These are phyloP conservation scores for Candida glaebosa DNA, from an alignment of 805 yeast species.

Conservation along the genomic window DNA sequence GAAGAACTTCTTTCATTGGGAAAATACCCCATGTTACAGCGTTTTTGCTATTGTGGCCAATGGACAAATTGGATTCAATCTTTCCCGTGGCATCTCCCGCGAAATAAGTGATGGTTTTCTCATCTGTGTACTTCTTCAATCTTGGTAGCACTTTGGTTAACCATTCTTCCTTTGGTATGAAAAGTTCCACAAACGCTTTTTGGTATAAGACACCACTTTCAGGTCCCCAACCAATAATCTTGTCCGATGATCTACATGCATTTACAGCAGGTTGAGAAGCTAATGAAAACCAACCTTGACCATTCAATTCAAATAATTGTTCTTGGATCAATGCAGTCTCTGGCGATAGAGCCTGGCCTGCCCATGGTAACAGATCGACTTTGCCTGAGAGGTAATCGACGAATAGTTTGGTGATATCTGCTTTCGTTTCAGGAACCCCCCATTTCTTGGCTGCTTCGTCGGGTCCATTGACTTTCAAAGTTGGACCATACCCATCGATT, in stretches of 20 bases:
- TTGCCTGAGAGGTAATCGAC: constrained; percentile 70
- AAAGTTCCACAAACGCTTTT: constrained; percentile 83
- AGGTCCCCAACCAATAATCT: constrained; percentile 98
- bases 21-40: constrained; percentile 99
- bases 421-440: constrained; percentile 66
- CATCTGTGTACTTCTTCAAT: constrained; percentile 34
- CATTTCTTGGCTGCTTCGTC: constrained; percentile 67
- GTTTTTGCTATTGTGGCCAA: constrained; percentile 47
- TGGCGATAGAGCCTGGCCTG: constrained; percentile 77
- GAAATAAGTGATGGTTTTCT: constrained; percentile 66
- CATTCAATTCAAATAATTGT: constrained; percentile 76
- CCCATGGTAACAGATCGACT: constrained; percentile 85
- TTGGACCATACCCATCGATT: constrained; percentile 95
- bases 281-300: constrained; percentile 73
- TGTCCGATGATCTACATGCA: constrained; percentile 73
- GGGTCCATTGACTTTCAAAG: constrained; percentile 65
- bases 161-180: constrained; percentile 76
- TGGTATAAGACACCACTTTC: constrained; percentile 83
- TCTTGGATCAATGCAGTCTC: constrained; percentile 94
- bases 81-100: constrained; percentile 59
- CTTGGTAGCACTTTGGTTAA: constrained; percentile 47
- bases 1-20: constrained; percentile 84
- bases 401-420: constrained; percentile 66
- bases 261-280: constrained; percentile 96
- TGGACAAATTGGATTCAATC: constrained; percentile 58